Evolutionary conservation across 2,329 filamentous ascomycete genomes (phyloP).

Genomic region (Botrytis porri): DNA sequence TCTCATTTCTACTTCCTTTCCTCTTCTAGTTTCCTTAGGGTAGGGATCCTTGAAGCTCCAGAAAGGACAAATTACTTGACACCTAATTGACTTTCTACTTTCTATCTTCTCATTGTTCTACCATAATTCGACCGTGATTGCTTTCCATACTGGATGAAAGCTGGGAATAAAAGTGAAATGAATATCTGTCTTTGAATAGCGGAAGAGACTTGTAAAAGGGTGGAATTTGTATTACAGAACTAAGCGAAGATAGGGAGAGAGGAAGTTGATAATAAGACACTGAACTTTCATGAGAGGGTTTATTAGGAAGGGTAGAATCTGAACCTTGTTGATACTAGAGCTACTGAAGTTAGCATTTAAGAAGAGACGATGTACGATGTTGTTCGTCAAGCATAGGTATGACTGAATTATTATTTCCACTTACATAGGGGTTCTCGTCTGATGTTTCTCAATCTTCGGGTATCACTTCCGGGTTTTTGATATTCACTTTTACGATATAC

Average conservation of each 20-base stretch:
- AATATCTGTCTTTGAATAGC: not conserved
- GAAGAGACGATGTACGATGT: not conserved
- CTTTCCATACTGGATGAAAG: not conserved
- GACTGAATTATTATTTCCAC: too few species aligned
- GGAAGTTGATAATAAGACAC: not conserved
- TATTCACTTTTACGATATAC: not conserved
- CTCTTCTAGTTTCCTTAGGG: not conserved
- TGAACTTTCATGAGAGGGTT: not conserved
- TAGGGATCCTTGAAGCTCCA: not conserved
- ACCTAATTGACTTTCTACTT: not conserved
- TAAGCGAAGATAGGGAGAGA: not conserved
- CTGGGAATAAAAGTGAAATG: not conserved
- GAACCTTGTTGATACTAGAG: not conserved
- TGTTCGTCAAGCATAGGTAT: not conserved
- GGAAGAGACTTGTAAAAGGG: not conserved
- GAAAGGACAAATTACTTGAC: not conserved
- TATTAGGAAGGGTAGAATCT: not conserved
- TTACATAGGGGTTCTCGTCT: not conserved
- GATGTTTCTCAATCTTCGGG: not conserved
- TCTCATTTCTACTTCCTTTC: not conserved
- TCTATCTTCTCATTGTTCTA: not conserved
- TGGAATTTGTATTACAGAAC: not conserved
- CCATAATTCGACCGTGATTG: not conserved
- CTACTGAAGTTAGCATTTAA: not conserved
- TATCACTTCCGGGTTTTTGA: too few species aligned